Conservation (phyloP, 441 rosid genomes). For the Jatropha multifida region DNA sequence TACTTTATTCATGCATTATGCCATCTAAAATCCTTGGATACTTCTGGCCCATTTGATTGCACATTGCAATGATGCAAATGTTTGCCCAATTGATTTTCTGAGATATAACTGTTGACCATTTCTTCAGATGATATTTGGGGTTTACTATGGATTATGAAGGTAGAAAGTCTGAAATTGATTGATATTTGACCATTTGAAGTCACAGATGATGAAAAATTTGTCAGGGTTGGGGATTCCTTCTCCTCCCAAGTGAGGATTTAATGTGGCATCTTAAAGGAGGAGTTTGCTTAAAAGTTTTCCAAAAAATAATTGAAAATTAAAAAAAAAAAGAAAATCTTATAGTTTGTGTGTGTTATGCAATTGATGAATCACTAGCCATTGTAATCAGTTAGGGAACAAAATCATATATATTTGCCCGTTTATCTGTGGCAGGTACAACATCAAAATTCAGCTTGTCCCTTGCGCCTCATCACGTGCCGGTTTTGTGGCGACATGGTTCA, state of each 20-base stretch:
- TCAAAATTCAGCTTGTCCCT: slow-evolving; percentile 68
- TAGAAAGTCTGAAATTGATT: background rate
- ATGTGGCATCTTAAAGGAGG: background rate
- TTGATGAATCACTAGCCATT: background rate
- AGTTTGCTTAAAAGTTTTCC: background rate
- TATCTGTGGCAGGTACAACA: slow-evolving; percentile 65
- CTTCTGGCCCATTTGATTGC: background rate
- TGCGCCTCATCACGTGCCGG: slow-evolving; percentile 67
- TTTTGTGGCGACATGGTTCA: slow-evolving; percentile 96
- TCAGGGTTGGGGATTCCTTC: background rate
- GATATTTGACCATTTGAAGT: background rate
- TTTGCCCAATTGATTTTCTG: background rate
- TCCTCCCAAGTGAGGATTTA: background rate
- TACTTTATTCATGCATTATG: background rate
- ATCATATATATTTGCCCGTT: background rate
- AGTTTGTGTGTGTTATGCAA: background rate
- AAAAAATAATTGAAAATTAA: background rate
- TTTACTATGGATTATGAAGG: background rate
- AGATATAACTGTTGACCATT: background rate
- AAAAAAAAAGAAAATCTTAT: background rate
- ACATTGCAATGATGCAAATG: background rate
- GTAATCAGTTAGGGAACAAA: background rate
- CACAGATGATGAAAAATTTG: background rate
- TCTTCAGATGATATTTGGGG: background rate
- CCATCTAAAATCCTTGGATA: background rate